Base-by-base conservation (phyloP, 2,329 filamentous ascomycete species). In the Clonostachys byssicola region DNA sequence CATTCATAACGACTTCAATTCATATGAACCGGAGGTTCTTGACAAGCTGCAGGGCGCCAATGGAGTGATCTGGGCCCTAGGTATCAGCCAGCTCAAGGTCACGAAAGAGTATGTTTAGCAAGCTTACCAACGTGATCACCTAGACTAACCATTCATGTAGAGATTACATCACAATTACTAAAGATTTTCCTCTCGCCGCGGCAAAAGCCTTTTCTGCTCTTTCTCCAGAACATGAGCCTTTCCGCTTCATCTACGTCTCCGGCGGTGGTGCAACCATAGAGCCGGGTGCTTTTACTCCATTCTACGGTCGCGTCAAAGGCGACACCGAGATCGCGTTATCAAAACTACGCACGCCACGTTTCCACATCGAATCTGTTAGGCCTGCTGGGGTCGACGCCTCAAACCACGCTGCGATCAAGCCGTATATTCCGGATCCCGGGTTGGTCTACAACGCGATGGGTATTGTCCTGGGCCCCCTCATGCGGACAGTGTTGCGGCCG, bases 1-100 rank as follows among this genome's bases (percentile, higher is more conserved):
- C 51, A 68, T 85, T 16, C 86, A 90, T 58, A 72, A 77, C 14
- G 83, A 91, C 61, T 91, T 87, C 57, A 63, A 68, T 12, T 68
- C 61, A 2, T 91, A 89, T 60, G 74, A 78, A 35, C 55, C 74
- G 10, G 69, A 71, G 1, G 54, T 89, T 3, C 70, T 90, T 10
- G 52, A 64, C 20, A 70, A 84, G 58, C 70, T 92, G 1, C 71
- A 75, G 45, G 86, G 80, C 20, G 87, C 86, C 0, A 68, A 76
- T 8, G 86, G 83, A 2, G 86, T 81, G 49, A 82, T 91, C 2
- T 92, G 88, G 88, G 86, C 88, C 0, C 71, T 86, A 42, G 86
- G 88, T 1, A 81, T 84, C 43, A 82, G 78, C 51, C 77, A 83
- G 56, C 80, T 63, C 12, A 66, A 75, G 39, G 84, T 88, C 7